Evolutionary conservation across 208 protist genomes (phyloP).

Genomic region (Trypanosoma cruzi): DNA sequence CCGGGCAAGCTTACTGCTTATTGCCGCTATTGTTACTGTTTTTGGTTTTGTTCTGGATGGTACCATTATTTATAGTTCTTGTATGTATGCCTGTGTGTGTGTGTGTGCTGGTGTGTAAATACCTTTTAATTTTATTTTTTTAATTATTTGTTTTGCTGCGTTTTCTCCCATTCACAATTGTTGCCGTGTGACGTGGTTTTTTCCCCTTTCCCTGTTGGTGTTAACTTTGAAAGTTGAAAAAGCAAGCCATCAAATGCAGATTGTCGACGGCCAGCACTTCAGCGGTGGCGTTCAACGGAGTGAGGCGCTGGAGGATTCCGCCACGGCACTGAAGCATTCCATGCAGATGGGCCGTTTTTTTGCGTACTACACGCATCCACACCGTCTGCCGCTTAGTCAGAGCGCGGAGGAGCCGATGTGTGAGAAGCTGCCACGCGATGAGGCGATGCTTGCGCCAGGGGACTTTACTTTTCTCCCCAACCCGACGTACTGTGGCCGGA

Average conservation of each 20-base stretch:
- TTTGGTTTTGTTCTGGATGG: too few relatives aligned
- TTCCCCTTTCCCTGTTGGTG: neutral
- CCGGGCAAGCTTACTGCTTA: too few relatives aligned
- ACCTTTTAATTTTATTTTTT: too few relatives aligned
- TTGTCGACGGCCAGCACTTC: neutral
- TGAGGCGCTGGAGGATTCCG: neutral
- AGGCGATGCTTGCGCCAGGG: constrained; percentile 21
- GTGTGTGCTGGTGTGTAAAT: too few relatives aligned
- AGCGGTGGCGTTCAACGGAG: neutral
- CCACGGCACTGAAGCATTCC: constrained; percentile 15
- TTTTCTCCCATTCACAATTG: neutral
- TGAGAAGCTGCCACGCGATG: neutral
- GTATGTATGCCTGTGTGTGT: too few relatives aligned
- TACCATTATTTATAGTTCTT: too few relatives aligned
- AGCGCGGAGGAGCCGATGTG: neutral
- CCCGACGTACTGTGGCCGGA: constrained; percentile 50
- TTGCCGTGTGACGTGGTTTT: neutral
- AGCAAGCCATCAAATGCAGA: neutral
- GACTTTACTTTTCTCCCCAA: constrained; percentile 67
- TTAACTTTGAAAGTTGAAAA: neutral
- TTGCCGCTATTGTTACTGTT: too few relatives aligned
- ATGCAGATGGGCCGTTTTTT: constrained; percentile 1
- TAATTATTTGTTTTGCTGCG: neutral
- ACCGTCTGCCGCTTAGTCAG: constrained; percentile 25
- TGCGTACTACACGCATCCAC: constrained; percentile 52